These are phyloP conservation scores for Tetrapisispora arboricola DNA, from an alignment of 805 yeast genomes.

Conservation along the genomic window DNA sequence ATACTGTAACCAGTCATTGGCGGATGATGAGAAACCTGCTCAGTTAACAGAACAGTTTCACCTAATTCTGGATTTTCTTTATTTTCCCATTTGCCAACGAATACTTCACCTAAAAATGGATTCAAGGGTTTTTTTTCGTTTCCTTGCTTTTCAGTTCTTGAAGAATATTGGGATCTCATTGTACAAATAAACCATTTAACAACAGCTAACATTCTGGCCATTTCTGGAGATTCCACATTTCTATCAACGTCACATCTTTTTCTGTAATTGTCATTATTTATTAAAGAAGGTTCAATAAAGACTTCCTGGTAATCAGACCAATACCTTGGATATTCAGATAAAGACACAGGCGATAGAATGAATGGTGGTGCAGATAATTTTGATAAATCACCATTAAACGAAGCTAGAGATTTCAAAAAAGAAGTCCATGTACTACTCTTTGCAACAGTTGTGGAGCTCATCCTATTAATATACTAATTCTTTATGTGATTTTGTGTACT, in stretches of 20 bases:
- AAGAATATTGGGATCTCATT: constrained; percentile 84
- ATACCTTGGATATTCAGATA: constrained; percentile 85
- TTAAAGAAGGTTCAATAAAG: constrained; percentile 58
- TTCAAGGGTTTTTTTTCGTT: constrained; percentile 94
- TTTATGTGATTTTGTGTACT: too few relatives aligned
- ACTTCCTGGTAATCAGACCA: constrained; percentile 93
- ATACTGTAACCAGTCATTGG: constrained; percentile 92
- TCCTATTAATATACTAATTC: too few relatives aligned
- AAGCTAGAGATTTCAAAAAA: constrained; percentile 80
- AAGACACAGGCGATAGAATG: constrained; percentile 80
- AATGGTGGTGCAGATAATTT: constrained; percentile 96
- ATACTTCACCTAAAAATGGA: constrained; percentile 91
- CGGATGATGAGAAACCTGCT: constrained; percentile 96
- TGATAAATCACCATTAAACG: constrained; percentile 88
- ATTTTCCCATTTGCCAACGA: constrained; percentile 80
- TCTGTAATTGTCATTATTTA: constrained; percentile 14
- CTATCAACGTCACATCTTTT: constrained; percentile 22
- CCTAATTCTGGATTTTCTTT: constrained; percentile 45
- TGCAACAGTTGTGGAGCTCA: too few relatives aligned
- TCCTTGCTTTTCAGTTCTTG: constrained; percentile 87
- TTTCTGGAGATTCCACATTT: constrained; percentile 38
- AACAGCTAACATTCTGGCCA: constrained; percentile 60
- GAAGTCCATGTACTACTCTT: constrained; percentile 72
- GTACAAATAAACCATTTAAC: constrained; percentile 88
- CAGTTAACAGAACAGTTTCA: constrained; percentile 70